Conservation (phyloP, 2,329 filamentous ascomycete genomes). For the Acrocalymma vagum region DNA sequence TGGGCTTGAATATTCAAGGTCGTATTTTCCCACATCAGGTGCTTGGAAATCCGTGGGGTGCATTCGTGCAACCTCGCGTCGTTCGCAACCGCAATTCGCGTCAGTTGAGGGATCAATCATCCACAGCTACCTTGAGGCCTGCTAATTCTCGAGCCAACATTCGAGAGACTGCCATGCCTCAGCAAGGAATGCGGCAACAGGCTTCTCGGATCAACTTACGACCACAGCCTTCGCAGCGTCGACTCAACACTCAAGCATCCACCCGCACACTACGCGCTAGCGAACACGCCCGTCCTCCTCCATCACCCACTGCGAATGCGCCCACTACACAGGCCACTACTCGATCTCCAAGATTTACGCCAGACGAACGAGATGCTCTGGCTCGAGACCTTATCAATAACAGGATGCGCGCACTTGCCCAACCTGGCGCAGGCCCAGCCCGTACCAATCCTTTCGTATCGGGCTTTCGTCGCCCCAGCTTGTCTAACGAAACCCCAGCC, state of each 20-base stretch:
- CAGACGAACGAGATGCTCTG: conserved; percentile 42
- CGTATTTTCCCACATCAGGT: conserved; percentile 40
- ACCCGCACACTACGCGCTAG: conserved; percentile 45
- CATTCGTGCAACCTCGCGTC: conserved; percentile 40
- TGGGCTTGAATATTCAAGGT: conserved; percentile 44
- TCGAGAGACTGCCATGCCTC: conserved; percentile 32
- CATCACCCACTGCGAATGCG: conserved; percentile 29
- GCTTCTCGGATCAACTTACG: conserved; percentile 46
- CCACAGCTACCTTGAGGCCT: conserved; percentile 46
- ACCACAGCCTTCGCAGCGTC: conserved; percentile 44
- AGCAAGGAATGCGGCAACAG: conserved; percentile 42
- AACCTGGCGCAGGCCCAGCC: conserved; percentile 31
- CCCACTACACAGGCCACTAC: conserved; percentile 24
- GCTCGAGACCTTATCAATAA: conserved; percentile 48
- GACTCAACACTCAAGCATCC: conserved; percentile 45
- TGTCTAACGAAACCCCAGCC: conserved; percentile 22
- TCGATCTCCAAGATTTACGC: conserved; percentile 37
- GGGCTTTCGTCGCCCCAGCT: conserved; percentile 37
- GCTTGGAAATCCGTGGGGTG: conserved; percentile 47
- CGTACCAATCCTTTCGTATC: conserved; percentile 47
- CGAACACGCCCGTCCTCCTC: conserved; percentile 41
- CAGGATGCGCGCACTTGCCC: conserved; percentile 40
- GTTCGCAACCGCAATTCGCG: conserved; percentile 40
- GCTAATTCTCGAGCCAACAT: conserved; percentile 44
- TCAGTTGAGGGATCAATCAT: conserved; percentile 49